Evolutionary conservation across 306 rosid species (phyloP).

Genomic region (Prunus campanulata): DNA sequence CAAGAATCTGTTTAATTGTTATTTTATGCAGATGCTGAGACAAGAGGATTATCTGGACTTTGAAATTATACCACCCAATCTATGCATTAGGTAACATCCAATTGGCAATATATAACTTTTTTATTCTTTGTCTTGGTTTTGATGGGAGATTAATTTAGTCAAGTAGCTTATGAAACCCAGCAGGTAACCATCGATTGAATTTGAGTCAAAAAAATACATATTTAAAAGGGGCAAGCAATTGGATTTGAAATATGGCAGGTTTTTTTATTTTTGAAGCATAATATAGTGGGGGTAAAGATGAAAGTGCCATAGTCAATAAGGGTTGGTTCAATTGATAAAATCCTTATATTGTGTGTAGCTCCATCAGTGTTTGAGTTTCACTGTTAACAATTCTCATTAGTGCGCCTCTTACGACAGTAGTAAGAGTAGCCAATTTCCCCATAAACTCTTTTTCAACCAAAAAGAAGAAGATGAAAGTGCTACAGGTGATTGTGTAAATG

Average conservation of each 20-base stretch:
- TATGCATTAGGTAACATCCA: background rate
- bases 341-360: fast-evolving
- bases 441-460: no score
- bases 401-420: no score
- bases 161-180: background rate
- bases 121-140: background rate
- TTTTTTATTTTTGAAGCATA: no score
- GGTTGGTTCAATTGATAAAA: no score
- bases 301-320: no score
- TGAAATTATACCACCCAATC: slow-evolving; percentile 1
- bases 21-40: background rate
- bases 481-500: background rate
- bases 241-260: background rate
- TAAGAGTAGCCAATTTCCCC: no score
- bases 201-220: background rate
- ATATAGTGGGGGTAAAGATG: no score
- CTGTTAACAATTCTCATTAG: fast-evolving
- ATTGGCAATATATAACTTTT: no score
- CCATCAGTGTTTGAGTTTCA: no score
- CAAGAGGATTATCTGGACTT: background rate
- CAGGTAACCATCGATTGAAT: background rate
- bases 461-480: no score
- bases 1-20: background rate
- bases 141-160: background rate
- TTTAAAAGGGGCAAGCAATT: background rate